A percentile compares a stretch with the other conserved stretches of the same genome.
Conservation (phyloP, 805 yeast genomes). For the Schwanniomyces sp. region DNA sequence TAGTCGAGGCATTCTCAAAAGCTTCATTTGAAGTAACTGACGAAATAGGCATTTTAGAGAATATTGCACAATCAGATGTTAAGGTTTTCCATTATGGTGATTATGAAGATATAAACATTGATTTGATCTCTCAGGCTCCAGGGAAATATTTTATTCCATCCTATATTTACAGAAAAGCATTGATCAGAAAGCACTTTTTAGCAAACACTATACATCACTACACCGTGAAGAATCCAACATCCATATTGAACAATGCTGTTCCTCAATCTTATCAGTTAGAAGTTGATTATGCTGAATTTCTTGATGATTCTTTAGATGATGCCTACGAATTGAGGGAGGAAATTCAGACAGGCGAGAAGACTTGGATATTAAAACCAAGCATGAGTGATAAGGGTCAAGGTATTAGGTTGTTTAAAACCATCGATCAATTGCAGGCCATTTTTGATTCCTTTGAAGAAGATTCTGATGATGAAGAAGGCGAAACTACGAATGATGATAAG, state of each 20-base stretch:
- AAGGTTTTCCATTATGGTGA: conserved; percentile 80
- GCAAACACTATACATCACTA: conserved; percentile 81
- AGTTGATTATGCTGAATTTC: conserved; percentile 91
- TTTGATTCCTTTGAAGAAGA: conserved; percentile 85
- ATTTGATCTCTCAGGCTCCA: conserved; percentile 46
- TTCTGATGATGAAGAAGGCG: conserved; percentile 61
- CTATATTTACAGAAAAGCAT: conserved; percentile 83
- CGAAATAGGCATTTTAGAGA: conserved; percentile 17
- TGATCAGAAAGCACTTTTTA: conserved; percentile 86
- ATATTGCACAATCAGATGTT: conserved; percentile 11
- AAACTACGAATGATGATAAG: conserved; percentile 32
- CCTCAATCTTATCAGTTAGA: conserved; percentile 82
- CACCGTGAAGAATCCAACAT: conserved; percentile 69
- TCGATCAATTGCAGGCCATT: conserved; percentile 76
- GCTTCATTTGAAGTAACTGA: conserved; percentile 19
- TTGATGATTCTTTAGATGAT: conserved; percentile 92
- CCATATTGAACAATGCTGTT: conserved; percentile 57
- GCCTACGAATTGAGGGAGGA: conserved; percentile 85
- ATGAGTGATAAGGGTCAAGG: conserved; percentile 99
- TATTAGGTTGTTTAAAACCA: conserved; percentile 73
- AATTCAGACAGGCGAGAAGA: conserved; percentile 56
- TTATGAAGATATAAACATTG: conserved; percentile 85
- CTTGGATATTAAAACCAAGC: conserved; percentile 93
- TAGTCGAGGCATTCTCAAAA: conserved; percentile 34
- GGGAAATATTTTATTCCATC: conserved; percentile 66